Evolutionary conservation across 2,329 filamentous ascomycete genomes (phyloP).

Genomic region (Ilyonectria robusta): DNA sequence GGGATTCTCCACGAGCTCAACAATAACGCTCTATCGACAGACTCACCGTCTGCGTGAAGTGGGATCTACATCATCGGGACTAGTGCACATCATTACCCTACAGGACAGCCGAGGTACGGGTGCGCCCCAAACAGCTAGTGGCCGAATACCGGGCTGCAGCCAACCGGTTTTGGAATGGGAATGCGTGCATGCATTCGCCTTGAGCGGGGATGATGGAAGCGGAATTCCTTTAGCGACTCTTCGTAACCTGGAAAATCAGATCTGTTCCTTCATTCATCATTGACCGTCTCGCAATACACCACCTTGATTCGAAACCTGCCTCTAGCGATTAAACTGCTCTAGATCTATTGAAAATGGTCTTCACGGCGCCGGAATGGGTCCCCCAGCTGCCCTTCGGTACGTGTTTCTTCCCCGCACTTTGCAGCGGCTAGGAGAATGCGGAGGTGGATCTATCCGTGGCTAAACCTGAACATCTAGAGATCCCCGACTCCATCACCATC

Average conservation of each 20-base stretch:
- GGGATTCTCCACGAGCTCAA: slow-evolving; percentile 53
- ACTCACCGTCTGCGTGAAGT: not conserved
- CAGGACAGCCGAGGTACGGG: not conserved
- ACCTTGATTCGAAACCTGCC: not conserved
- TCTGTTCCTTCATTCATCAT: not conserved
- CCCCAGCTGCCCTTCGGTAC: slow-evolving; percentile 67
- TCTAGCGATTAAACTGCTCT: not conserved
- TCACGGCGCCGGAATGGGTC: slow-evolving; percentile 73
- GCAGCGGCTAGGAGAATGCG: not conserved
- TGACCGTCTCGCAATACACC: not conserved
- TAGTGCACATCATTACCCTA: too few relatives aligned
- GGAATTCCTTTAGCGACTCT: not conserved
- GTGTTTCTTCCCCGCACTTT: slow-evolving; percentile 34
- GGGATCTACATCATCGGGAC: too few relatives aligned
- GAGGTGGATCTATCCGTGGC: not conserved
- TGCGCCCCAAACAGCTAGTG: not conserved
- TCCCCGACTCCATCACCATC: slow-evolving; percentile 81
- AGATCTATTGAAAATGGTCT: slow-evolving; percentile 58
- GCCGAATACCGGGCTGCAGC: not conserved
- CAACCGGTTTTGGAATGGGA: not conserved
- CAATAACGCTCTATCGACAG: not conserved
- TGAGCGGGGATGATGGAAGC: not conserved
- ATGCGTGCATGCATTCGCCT: not conserved
- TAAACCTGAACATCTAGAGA: slow-evolving; percentile 53
- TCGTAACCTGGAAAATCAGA: not conserved